A percentile compares a stretch with the other conserved stretches of the same genome.
phyloP scores from a whole-genome alignment of 148 eudicot genomes.

The Limonium bicolor region DNA sequence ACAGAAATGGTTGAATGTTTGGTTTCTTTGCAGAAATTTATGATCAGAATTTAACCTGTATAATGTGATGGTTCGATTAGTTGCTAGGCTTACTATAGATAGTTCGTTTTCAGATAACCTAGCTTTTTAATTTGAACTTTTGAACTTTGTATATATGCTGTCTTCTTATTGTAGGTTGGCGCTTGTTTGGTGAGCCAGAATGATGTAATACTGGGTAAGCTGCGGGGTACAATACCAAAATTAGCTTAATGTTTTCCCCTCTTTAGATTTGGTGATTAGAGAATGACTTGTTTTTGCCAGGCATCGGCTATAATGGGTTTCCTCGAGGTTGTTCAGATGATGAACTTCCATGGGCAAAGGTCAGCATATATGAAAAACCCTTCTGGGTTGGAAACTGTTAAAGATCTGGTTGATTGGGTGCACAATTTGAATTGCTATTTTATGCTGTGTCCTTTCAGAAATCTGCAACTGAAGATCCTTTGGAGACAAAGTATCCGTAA shows the following conservation, averaged over 20 bases:
- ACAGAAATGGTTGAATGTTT: no score
- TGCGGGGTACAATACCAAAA: not conserved
- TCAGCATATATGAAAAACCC: constrained; percentile 6
- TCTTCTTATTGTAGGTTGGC: constrained; percentile 36
- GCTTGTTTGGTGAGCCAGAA: constrained; percentile 77
- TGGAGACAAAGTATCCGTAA: constrained; percentile 95
- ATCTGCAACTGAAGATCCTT: constrained; percentile 62
- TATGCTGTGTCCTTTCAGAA: constrained; percentile 25
- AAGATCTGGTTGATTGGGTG: not conserved
- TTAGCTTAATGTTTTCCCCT: not conserved
- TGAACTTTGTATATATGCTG: no score
- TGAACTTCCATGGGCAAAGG: constrained; percentile 95
- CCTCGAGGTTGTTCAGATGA: constrained; percentile 96
- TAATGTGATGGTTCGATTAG: no score
- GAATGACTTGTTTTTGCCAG: constrained; percentile 21
- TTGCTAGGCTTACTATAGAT: no score
- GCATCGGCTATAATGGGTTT: constrained; percentile 95
- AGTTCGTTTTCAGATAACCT: no score
- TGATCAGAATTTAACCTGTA: no score
- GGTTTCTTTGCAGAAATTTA: no score
- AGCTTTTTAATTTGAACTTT: no score
- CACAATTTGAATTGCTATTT: not conserved
- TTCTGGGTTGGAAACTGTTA: not conserved
- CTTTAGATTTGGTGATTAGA: not conserved
- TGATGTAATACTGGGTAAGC: constrained; percentile 65